These are phyloP conservation scores for Colletotrichum spinosum DNA, from an alignment of 2,329 filamentous ascomycete genomes.

Conservation along the genomic window DNA sequence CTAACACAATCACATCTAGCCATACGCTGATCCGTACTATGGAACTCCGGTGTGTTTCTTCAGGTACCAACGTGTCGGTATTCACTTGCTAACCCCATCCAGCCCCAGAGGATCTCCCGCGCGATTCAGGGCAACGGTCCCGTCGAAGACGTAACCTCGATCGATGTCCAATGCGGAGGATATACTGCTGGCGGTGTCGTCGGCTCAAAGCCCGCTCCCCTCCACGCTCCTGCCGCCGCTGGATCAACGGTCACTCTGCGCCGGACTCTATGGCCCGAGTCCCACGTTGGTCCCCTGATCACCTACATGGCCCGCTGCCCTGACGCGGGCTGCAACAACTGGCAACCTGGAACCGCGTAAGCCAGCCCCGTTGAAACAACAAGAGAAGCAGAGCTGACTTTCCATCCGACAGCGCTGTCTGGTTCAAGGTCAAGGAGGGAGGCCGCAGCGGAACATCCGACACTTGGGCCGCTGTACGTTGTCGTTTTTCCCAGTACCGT, in stretches of 20 bases:
- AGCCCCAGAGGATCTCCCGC: conserved; percentile 58
- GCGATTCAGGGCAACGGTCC: conserved; percentile 69
- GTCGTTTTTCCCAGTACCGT: not conserved
- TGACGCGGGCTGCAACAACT: conserved; percentile 61
- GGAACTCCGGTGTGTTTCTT: not conserved
- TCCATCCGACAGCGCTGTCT: conserved; percentile 53
- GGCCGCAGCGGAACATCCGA: conserved; percentile 63
- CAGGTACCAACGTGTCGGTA: not conserved
- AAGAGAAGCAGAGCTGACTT: conserved; percentile 38
- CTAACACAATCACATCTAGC: conserved; percentile 13
- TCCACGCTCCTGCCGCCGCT: conserved; percentile 65
- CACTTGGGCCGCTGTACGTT: conserved; percentile 57
- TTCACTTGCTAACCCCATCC: not conserved
- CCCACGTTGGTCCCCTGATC: conserved; percentile 64
- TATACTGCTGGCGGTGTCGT: conserved; percentile 59
- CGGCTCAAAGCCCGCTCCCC: conserved; percentile 62
- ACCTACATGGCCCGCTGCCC: conserved; percentile 72
- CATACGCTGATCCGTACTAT: conserved; percentile 41
- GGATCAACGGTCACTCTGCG: conserved; percentile 64
- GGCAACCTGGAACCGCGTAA: conserved; percentile 52
- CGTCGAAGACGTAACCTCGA: conserved; percentile 62
- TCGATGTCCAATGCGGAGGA: conserved; percentile 68
- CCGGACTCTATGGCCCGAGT: conserved; percentile 66
- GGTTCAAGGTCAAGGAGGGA: conserved; percentile 66
- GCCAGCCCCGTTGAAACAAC: conserved; percentile 42